Conservation (phyloP, 2,329 filamentous ascomycete genomes). For the Macroventuria anomochaeta region DNA sequence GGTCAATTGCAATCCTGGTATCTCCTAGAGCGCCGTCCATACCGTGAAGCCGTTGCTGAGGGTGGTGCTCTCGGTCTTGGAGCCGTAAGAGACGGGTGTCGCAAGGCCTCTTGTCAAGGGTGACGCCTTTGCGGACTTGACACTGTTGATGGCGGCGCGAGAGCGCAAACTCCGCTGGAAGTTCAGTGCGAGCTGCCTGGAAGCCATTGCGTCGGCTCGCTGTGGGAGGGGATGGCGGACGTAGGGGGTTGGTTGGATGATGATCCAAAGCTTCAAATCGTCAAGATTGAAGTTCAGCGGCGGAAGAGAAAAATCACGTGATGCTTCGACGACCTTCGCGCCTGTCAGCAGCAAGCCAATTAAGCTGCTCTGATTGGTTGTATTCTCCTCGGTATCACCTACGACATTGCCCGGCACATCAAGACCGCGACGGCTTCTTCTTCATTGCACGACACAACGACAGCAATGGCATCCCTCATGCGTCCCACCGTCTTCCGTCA, state of each 20-base stretch:
- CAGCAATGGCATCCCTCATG: conserved; percentile 61
- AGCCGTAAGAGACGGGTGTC: conserved; percentile 74
- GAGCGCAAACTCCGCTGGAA: conserved; percentile 88
- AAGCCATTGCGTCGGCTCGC: conserved; percentile 74
- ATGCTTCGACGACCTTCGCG: too few species aligned
- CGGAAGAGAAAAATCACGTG: background rate
- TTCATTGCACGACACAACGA: background rate
- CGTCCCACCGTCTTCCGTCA: conserved; percentile 59
- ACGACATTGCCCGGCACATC: too few species aligned
- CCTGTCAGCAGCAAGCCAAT: too few species aligned
- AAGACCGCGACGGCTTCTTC: too few species aligned
- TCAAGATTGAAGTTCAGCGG: conserved; percentile 6
- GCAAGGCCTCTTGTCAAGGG: conserved; percentile 86
- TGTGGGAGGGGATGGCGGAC: conserved; percentile 34
- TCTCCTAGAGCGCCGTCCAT: conserved; percentile 42
- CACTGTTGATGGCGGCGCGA: conserved; percentile 81
- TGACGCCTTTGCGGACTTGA: conserved; percentile 58
- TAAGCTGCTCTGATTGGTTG: too few species aligned
- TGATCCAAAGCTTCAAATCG: conserved; percentile 31
- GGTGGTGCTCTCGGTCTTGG: conserved; percentile 94
- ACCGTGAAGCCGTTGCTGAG: conserved; percentile 98
- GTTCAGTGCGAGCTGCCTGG: conserved; percentile 95
- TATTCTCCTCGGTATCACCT: too few species aligned
- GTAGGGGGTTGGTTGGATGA: conserved; percentile 36
- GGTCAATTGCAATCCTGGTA: conserved; percentile 43